Conservation (phyloP, 257 asterid genomes). For the Datura wrightii region DNA sequence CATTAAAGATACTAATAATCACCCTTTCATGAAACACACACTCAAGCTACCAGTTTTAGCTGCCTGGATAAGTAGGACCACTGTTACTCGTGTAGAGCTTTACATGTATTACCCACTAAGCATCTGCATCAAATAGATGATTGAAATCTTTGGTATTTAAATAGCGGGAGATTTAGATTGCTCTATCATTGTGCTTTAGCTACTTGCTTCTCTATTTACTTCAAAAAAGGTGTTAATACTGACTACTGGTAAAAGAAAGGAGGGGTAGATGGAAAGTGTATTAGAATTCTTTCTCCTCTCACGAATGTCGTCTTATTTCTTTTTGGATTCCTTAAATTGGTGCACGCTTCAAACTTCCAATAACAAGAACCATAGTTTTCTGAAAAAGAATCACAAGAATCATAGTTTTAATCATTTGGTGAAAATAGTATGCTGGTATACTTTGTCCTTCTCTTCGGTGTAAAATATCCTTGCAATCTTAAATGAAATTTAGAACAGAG, state of each 20-base stretch:
- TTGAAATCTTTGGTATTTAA: background rate
- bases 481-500: background rate
- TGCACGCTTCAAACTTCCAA: background rate
- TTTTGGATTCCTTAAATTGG: background rate
- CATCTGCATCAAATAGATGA: background rate
- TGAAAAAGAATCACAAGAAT: background rate
- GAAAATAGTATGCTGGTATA: background rate
- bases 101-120: conserved; percentile 1
- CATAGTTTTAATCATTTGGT: background rate
- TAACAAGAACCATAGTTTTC: background rate
- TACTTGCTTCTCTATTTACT: background rate
- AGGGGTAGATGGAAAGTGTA: background rate
- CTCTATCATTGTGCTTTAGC: background rate
- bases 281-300: background rate
- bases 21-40: background rate
- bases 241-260: background rate
- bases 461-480: conserved; percentile 16
- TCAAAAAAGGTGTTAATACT: background rate
- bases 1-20: background rate
- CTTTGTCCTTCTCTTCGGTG: background rate
- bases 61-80: background rate
- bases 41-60: background rate
- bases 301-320: background rate
- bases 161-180: background rate
- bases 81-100: background rate